A percentile compares a stretch with the other conserved stretches of the same genome.
Evolutionary conservation across 306 rosid species (phyloP).

Genomic region (Vigna mungo): DNA sequence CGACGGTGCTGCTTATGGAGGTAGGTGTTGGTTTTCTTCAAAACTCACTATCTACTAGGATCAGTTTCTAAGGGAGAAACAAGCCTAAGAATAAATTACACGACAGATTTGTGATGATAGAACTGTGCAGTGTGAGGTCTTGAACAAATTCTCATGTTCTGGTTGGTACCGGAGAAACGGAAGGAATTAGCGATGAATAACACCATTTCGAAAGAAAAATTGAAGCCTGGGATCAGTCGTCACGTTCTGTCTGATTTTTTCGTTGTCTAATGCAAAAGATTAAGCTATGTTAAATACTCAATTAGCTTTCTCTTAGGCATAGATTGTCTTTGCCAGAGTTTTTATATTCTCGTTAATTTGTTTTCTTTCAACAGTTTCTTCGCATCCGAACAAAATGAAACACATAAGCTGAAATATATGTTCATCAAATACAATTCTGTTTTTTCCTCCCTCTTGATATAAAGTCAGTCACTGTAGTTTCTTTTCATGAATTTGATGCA

Average conservation of each 20-base stretch:
- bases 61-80: conserved; percentile 39
- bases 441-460: neutral
- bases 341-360: neutral
- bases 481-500: conserved; percentile 39
- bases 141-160: conserved; percentile 16
- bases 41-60: conserved; percentile 26
- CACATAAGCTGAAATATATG: conserved; percentile 15
- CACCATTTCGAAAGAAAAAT: conserved; percentile 1
- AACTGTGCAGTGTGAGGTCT: conserved; percentile 34
- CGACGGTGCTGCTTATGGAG: conserved; percentile 75
- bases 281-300: conserved; percentile 19
- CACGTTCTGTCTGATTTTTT: conserved; percentile 39
- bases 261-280: conserved; percentile 7
- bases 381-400: conserved; percentile 44
- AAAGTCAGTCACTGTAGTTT: neutral
- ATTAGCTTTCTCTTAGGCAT: conserved; percentile 18
- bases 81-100: conserved; percentile 16
- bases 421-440: conserved; percentile 5
- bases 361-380: conserved; percentile 42
- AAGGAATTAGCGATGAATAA: conserved; percentile 7
- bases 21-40: conserved; percentile 54
- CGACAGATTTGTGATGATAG: conserved; percentile 10
- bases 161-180: conserved; percentile 28
- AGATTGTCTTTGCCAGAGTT: conserved; percentile 28
- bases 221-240: conserved; percentile 38